phyloP scores from a whole-genome alignment of 1,284 basidiomycete species.

The Cryptococcus sp. region DNA sequence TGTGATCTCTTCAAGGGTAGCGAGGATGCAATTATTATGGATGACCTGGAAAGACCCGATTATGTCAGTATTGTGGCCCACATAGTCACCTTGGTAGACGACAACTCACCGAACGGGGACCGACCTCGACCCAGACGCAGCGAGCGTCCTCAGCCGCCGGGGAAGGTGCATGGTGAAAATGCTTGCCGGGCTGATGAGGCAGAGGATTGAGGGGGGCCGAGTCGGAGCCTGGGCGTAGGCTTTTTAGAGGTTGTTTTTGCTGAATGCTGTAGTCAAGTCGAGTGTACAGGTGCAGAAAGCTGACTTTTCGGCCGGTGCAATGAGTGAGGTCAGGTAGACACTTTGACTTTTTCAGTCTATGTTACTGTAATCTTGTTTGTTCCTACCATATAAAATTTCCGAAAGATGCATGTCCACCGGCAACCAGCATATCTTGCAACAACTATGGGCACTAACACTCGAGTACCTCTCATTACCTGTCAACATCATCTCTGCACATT shows the following conservation, averaged over 20 bases:
- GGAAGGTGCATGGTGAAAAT: background rate
- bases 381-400: background rate
- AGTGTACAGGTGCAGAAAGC: background rate
- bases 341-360: background rate
- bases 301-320: constrained; percentile 3
- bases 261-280: background rate
- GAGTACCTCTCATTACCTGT: background rate
- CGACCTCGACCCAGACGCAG: no score
- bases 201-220: background rate
- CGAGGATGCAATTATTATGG: no score
- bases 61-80: no score
- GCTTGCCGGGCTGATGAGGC: background rate
- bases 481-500: background rate
- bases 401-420: background rate
- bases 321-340: background rate
- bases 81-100: no score
- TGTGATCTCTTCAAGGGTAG: no score
- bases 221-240: background rate
- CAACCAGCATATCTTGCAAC: background rate
- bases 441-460: background rate
- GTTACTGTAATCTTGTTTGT: background rate
- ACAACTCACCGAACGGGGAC: no score
- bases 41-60: no score
- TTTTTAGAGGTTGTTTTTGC: background rate
- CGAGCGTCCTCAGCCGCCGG: background rate